These are phyloP conservation scores for Ceriops tagal DNA, from an alignment of 345 rosid species.

Conservation along the genomic window DNA sequence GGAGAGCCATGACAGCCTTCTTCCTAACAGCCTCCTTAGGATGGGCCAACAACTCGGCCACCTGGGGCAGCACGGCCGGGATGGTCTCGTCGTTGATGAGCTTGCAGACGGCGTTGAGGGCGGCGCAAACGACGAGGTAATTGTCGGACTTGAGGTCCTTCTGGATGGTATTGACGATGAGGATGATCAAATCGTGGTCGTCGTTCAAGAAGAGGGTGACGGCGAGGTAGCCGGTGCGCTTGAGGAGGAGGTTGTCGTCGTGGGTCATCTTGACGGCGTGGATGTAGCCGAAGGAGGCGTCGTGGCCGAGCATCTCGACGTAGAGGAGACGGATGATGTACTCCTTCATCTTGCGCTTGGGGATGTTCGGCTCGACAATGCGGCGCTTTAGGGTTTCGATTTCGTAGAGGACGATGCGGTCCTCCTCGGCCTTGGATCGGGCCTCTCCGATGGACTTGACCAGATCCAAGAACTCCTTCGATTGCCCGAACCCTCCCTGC, in stretches of 20 bases:
- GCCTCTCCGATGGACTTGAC: constrained; percentile 98
- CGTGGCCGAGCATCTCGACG: constrained; percentile 98
- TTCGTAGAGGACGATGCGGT: constrained; percentile 82
- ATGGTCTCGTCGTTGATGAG: constrained; percentile 97
- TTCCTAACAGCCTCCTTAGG: constrained; percentile 90
- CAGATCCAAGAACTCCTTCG: constrained; percentile 93
- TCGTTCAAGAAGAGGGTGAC: constrained; percentile 90
- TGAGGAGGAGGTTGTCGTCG: constrained; percentile 69
- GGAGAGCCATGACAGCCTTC: constrained; percentile 98
- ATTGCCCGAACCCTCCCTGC: constrained; percentile 91
- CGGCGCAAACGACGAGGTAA: constrained; percentile 79
- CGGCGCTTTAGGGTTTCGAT: constrained; percentile 88
- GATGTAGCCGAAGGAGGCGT: constrained; percentile 95
- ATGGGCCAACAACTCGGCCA: constrained; percentile 75
- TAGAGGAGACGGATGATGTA: constrained; percentile 47
- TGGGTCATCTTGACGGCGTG: constrained; percentile 99
- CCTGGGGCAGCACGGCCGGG: constrained; percentile 92
- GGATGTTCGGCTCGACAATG: constrained; percentile 77
- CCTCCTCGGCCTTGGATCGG: constrained; percentile 88
- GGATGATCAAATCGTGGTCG: constrained; percentile 88
- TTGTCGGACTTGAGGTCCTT: constrained; percentile 94
- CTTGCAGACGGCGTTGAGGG: constrained; percentile 83
- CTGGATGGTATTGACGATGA: constrained; percentile 94
- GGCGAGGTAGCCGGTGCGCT: constrained; percentile 93
- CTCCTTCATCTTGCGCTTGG: constrained; percentile 84